A percentile compares a stretch with the other conserved stretches of the same genome.
Evolutionary conservation across 2,329 filamentous ascomycete genomes (phyloP).

Genomic region (Pseudonectria buxi): DNA sequence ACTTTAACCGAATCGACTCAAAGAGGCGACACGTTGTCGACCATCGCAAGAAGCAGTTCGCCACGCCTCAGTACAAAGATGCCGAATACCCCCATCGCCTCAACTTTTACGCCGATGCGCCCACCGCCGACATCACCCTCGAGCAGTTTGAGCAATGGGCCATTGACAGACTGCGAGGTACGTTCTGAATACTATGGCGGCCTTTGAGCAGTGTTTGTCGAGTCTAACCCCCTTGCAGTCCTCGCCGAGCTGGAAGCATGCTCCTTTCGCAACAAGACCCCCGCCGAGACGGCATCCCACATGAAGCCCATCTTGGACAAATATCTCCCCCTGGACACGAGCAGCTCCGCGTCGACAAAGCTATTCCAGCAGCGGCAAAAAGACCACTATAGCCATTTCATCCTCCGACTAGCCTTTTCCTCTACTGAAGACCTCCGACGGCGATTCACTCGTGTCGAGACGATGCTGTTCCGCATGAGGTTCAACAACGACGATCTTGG

Average conservation of each 20-base stretch:
- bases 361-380: slow-evolving; percentile 74
- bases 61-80: slow-evolving; percentile 66
- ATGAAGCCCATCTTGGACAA: slow-evolving; percentile 86
- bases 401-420: slow-evolving; percentile 85
- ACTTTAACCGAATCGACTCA: slow-evolving; percentile 48
- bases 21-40: slow-evolving; percentile 75
- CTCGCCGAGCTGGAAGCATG: slow-evolving; percentile 88
- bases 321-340: slow-evolving; percentile 72
- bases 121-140: slow-evolving; percentile 88
- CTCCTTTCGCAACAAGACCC: slow-evolving; percentile 83
- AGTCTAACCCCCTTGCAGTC: slow-evolving; percentile 40
- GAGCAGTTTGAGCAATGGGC: slow-evolving; percentile 99
- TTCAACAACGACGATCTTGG: slow-evolving; percentile 67
- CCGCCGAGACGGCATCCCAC: slow-evolving; percentile 73
- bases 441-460: slow-evolving; percentile 81
- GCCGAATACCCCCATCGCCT: slow-evolving; percentile 76
- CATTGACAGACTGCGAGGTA: slow-evolving; percentile 81
- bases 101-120: slow-evolving; percentile 85
- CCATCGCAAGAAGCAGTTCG: slow-evolving; percentile 81
- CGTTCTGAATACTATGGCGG: slow-evolving; percentile 8
- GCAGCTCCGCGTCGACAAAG: slow-evolving; percentile 54
- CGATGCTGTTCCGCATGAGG: slow-evolving; percentile 78
- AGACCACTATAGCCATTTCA: slow-evolving; percentile 98
- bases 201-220: too few species aligned
- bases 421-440: slow-evolving; percentile 83